Base-by-base conservation (phyloP, 768 basidiomycete species). In the Albatrellus ellisii region DNA sequence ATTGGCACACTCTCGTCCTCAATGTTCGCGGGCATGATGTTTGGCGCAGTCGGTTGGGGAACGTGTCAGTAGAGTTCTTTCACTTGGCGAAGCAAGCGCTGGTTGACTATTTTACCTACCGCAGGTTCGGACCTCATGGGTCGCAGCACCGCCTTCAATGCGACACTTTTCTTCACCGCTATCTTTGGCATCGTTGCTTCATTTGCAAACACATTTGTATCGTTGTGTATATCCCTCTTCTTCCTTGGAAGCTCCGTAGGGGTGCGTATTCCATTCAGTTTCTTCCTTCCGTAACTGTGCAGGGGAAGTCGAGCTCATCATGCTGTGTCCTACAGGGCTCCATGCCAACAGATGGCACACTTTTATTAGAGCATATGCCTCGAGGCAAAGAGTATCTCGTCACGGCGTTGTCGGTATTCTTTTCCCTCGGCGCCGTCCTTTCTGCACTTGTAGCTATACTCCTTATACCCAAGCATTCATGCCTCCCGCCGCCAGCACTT, bases 1-100 rank as follows among this genome's bases (percentile, higher is more conserved):
- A 85, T 92, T 37, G 94, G 91, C 18, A 58, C 70, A 1, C 62
- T 97, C 11, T 92, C 90, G 0, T 86, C 89, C 3, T 78, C 83
- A 3, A 90, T 88, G 73, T 91, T 91, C 55, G 77, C 72, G 9
- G 88, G 94, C n/a, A 98, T 98, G 94, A 95, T 97, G 90, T 56
- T 95, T 39, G 88, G 92, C 1, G 84, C 87, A 1, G 62, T 91
- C 7, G 85, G 82, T 4, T 91, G 92, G 91, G 92, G 92, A 43
- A 79, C 85, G 18, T 90, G 86, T 81, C 52, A 40, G 75, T 63
- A 8, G 4, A 14, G 4, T 6, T 26, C 31, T 25, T 22, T 15
- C 28, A n/a, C 36, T 24, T 40, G 28, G 39, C 32, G 20, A 7
- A 24, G 39, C 37, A 14, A 6, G 15, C 25, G 22, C 12, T 22